Conservation (phyloP, 768 basidiomycete genomes). For the Suillus spraguei region DNA sequence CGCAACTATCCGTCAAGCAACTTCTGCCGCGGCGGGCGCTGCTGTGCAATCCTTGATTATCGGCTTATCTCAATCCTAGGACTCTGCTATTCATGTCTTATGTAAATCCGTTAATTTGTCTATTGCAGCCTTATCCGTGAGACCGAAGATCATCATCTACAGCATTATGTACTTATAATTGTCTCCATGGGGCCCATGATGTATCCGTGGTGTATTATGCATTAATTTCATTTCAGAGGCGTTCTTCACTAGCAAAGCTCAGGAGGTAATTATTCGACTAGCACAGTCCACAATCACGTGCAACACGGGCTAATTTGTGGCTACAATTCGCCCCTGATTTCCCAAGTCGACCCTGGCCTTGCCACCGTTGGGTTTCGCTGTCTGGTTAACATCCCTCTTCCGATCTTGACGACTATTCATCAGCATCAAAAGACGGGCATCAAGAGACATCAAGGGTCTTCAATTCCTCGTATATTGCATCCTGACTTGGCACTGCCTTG, state of each 20-base stretch:
- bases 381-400: too few species aligned
- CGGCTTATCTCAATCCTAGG: not conserved
- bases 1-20: not conserved
- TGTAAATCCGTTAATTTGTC: not conserved
- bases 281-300: conserved; percentile 1
- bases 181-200: too few species aligned
- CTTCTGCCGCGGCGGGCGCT: conserved; percentile 4
- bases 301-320: not conserved
- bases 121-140: not conserved
- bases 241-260: too few species aligned
- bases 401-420: not conserved
- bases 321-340: not conserved
- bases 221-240: too few species aligned
- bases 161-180: not conserved
- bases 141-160: conserved; percentile 4
- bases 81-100: not conserved
- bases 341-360: not conserved
- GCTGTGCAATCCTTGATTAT: not conserved
- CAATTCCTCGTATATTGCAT: not conserved
- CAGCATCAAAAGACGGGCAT: not conserved
- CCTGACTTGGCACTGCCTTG: not conserved
- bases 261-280: too few species aligned
- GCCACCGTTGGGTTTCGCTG: not conserved
- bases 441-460: not conserved
- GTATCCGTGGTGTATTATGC: too few species aligned